These are phyloP conservation scores for Crithidia fasciculata DNA, from an alignment of 208 protist genomes.

Conservation along the genomic window DNA sequence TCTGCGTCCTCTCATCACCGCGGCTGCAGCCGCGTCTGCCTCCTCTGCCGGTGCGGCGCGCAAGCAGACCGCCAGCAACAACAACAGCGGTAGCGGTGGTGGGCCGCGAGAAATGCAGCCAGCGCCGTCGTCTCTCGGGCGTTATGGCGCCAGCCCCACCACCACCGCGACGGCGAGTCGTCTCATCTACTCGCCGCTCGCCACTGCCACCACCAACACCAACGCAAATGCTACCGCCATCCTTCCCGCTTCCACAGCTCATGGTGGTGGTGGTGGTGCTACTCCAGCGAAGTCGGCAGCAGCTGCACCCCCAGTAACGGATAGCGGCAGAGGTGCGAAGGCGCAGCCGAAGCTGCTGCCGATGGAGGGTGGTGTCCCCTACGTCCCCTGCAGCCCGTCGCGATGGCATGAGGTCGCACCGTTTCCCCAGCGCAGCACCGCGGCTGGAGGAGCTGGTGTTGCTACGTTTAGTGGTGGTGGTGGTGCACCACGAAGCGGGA, in stretches of 20 bases:
- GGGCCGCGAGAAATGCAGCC: no score
- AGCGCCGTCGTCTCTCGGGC: no score
- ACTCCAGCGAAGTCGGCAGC: no score
- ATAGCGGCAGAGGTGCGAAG: no score
- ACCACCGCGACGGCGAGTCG: background rate
- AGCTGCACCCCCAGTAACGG: no score
- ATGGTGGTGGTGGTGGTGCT: background rate
- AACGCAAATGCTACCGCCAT: no score
- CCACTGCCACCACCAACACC: no score
- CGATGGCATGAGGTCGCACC: conserved; percentile 26
- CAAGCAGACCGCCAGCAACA: background rate
- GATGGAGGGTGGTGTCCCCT: conserved; percentile 23
- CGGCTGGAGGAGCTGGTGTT: background rate
- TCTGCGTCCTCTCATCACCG: conserved; percentile 27
- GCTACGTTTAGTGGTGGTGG: no score
- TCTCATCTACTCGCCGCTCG: no score
- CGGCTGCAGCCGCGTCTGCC: background rate
- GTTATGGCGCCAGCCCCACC: background rate
- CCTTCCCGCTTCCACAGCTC: background rate
- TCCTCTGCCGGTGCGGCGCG: background rate
- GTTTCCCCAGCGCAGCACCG: conserved; percentile 17
- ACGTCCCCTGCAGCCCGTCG: conserved; percentile 26
- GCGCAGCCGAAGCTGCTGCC: background rate
- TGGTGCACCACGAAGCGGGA: no score
- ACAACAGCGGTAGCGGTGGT: no score